Percentiles rank a stretch among this genome's conserved stretches.
Evolutionary conservation across 805 yeast species (phyloP).

Genomic region (Nakazawaea ernobii): DNA sequence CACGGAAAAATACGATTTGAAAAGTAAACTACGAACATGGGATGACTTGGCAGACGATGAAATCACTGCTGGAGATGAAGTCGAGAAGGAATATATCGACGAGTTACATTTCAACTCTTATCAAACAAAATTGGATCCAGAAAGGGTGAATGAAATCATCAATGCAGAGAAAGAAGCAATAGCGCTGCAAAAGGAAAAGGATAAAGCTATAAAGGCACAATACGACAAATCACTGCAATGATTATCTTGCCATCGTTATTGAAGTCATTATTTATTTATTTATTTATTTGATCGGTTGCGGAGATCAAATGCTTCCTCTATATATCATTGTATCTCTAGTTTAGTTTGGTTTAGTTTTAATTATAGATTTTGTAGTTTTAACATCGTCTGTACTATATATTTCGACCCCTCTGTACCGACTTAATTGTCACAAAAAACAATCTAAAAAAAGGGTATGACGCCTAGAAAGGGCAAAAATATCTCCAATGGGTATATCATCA

Average conservation of each 20-base stretch:
- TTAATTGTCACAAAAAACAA: no score
- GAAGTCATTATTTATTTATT: slow-evolving; percentile 4
- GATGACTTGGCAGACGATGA: slow-evolving; percentile 42
- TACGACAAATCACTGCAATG: slow-evolving; percentile 19
- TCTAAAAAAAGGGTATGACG: no score
- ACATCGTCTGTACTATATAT: no score
- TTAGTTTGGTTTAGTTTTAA: no score
- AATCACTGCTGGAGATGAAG: slow-evolving; percentile 17
- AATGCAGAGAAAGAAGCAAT: slow-evolving; percentile 40
- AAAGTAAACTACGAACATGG: slow-evolving; percentile 70
- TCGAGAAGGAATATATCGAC: slow-evolving; percentile 19
- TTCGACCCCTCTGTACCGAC: no score
- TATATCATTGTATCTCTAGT: no score
- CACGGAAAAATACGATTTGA: slow-evolving; percentile 47
- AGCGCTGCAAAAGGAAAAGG: slow-evolving; percentile 37
- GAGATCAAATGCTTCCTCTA: no score
- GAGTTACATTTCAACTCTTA: slow-evolving; percentile 20
- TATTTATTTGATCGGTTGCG: not conserved
- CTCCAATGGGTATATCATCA: no score
- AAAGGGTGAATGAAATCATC: slow-evolving; percentile 23
- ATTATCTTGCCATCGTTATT: not conserved
- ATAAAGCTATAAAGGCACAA: slow-evolving; percentile 32
- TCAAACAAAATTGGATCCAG: slow-evolving; percentile 16
- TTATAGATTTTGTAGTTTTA: no score
- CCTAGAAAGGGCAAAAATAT: no score